phyloP scores from a whole-genome alignment of 208 protist species.

The Crithidia thermophila region DNA sequence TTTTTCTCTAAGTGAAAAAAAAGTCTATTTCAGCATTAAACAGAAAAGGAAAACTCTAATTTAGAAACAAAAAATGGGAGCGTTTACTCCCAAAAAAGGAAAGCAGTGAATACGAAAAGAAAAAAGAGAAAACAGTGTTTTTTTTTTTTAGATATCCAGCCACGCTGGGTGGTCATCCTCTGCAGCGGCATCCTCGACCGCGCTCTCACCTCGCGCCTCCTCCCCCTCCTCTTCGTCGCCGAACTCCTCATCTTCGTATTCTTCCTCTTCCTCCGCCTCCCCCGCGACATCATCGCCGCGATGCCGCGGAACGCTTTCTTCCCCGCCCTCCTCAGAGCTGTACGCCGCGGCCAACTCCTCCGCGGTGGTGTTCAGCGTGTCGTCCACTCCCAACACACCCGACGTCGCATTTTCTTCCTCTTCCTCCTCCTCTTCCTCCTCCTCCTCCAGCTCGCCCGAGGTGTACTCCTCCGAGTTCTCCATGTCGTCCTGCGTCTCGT shows the following conservation, averaged over 20 bases:
- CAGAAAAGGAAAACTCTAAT: no score
- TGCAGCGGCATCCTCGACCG: background rate
- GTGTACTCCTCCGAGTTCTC: slow-evolving; percentile 13
- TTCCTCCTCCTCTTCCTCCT: slow-evolving; percentile 7
- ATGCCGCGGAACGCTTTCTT: no score
- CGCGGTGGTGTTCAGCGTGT: background rate
- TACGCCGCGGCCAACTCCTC: background rate
- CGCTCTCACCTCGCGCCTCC: background rate
- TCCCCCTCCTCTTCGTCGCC: background rate
- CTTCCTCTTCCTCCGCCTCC: background rate
- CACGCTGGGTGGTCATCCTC: slow-evolving; percentile 6
- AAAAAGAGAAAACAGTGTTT: background rate
- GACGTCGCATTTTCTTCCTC: slow-evolving; percentile 11
- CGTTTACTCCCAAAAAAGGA: slow-evolving; percentile 14
- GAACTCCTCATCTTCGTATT: background rate
- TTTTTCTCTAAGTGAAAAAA: no score
- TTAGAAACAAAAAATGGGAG: no score
- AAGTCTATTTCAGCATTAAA: no score
- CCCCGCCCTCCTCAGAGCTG: no score
- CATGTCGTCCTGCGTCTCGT: slow-evolving; percentile 9
- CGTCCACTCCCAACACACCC: background rate
- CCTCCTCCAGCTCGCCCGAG: slow-evolving; percentile 6
- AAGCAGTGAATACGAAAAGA: background rate
- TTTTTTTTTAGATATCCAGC: slow-evolving; percentile 7
- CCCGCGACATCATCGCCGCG: background rate